Percentiles rank a stretch among this genome's conserved stretches.
phyloP scores from a whole-genome alignment of 192 early-diverging fungal genomes.

The Dimargaris xerosporica region DNA sequence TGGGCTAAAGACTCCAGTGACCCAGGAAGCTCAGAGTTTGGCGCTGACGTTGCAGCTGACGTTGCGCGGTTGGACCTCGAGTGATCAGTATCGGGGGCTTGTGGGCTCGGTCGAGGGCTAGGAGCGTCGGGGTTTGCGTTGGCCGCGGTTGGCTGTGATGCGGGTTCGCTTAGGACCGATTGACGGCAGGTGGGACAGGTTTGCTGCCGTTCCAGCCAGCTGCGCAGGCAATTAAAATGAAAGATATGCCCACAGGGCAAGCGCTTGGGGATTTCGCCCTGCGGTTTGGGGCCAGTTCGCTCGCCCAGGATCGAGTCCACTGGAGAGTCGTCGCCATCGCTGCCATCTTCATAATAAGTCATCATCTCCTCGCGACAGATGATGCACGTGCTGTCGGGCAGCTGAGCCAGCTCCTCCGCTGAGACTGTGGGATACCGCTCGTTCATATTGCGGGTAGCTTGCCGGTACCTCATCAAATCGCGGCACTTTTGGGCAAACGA shows the following conservation, averaged over 20 bases:
- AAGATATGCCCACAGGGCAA: constrained; percentile 95
- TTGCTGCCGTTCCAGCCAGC: constrained; percentile 96
- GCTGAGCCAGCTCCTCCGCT: constrained; percentile 50
- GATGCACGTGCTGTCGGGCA: constrained; percentile 78
- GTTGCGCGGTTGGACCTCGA: no score
- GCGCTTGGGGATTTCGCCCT: constrained; percentile 71
- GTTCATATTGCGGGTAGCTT: constrained; percentile 94
- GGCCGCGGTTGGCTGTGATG: background rate
- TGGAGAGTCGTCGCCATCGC: constrained; percentile 12
- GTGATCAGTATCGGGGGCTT: no score
- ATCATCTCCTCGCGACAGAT: constrained; percentile 96
- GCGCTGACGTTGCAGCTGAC: no score
- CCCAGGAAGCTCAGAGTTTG: no score
- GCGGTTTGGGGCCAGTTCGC: constrained; percentile 1
- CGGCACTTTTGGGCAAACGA: constrained; percentile 82
- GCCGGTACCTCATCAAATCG: constrained; percentile 79
- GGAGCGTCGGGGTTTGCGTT: background rate
- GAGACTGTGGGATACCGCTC: constrained; percentile 88
- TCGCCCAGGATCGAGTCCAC: constrained; percentile 21
- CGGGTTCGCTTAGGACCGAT: constrained; percentile 16
- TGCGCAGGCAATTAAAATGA: constrained; percentile 89
- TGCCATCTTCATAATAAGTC: background rate
- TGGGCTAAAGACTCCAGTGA: no score
- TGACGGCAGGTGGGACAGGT: constrained; percentile 82
- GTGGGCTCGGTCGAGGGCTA: background rate